phyloP scores from a whole-genome alignment of 345 rosid genomes.

The Populus simonii region DNA sequence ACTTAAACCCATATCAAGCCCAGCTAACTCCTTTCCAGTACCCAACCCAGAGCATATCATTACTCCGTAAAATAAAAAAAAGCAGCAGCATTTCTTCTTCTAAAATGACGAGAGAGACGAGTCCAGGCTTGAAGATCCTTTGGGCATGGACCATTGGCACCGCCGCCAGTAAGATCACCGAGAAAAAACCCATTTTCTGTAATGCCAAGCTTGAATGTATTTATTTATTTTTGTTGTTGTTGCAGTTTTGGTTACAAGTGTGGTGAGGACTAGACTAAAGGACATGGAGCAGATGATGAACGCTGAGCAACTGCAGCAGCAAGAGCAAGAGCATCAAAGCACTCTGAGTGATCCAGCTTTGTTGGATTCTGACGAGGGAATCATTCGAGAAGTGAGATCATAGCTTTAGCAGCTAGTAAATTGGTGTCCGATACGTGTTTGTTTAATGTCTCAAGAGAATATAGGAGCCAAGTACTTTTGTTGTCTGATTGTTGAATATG shows the following conservation, averaged over 20 bases:
- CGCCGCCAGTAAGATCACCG: conserved; percentile 50
- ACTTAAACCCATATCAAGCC: neutral
- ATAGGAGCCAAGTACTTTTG: neutral
- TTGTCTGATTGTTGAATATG: neutral
- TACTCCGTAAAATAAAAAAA: neutral
- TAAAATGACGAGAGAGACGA: conserved; percentile 62
- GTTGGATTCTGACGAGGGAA: neutral
- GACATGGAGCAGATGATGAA: conserved; percentile 57
- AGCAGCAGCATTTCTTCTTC: neutral
- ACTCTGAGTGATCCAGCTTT: neutral
- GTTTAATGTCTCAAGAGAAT: neutral
- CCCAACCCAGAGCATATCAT: neutral
- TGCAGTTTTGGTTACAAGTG: conserved; percentile 69
- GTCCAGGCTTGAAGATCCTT: conserved; percentile 76
- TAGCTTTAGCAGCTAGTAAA: neutral
- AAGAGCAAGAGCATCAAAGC: neutral
- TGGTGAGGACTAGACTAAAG: conserved; percentile 60
- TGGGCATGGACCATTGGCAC: conserved; percentile 86
- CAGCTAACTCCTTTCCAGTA: neutral
- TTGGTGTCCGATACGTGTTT: neutral
- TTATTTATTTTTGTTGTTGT: neutral
- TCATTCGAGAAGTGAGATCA: neutral
- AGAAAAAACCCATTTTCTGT: neutral
- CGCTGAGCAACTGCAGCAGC: conserved; percentile 24
- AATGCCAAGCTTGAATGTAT: neutral